These are phyloP conservation scores for Spathaspora gorwiae DNA, from an alignment of 805 yeast genomes.

Conservation along the genomic window DNA sequence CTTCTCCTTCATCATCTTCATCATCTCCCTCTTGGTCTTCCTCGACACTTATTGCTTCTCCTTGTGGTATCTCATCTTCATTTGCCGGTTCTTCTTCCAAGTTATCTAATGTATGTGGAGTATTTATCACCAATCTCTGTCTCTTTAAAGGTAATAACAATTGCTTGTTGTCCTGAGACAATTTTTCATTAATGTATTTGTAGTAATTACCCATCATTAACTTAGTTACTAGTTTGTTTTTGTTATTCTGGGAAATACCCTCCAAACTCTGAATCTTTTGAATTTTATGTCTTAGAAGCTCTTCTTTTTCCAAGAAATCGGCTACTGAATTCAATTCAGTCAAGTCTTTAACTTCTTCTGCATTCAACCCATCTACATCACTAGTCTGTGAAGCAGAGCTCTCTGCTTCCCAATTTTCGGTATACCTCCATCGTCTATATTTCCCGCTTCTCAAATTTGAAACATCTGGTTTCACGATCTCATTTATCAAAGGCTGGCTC, in stretches of 20 bases:
- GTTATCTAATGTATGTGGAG: conserved; percentile 3
- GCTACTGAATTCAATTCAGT: conserved; percentile 32
- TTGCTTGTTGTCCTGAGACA: conserved; percentile 13
- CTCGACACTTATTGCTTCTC: conserved; percentile 2
- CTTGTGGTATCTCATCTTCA: background rate
- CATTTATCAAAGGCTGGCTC: conserved; percentile 46
- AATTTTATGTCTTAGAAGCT: conserved; percentile 44
- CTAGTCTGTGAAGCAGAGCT: conserved; percentile 12
- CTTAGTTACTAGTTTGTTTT: conserved; percentile 52
- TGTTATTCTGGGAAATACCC: conserved; percentile 36
- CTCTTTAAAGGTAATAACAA: conserved; percentile 10
- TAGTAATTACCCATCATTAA: conserved; percentile 67
- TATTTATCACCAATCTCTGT: conserved; percentile 15
- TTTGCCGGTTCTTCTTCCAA: conserved; percentile 2
- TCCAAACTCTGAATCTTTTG: conserved; percentile 40
- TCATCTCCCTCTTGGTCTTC: conserved; percentile 6
- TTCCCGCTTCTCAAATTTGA: conserved; percentile 8
- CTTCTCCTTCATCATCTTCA: conserved; percentile 20
- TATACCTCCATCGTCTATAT: conserved; percentile 11
- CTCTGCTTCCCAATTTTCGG: conserved; percentile 7
- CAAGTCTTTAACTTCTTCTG: conserved; percentile 30
- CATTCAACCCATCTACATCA: conserved; percentile 31
- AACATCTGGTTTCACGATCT: conserved; percentile 46
- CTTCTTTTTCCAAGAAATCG: conserved; percentile 33
- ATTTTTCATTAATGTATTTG: conserved; percentile 39